Conservation (phyloP, 1,284 basidiomycete genomes). For the Clitocybe nebularis region DNA sequence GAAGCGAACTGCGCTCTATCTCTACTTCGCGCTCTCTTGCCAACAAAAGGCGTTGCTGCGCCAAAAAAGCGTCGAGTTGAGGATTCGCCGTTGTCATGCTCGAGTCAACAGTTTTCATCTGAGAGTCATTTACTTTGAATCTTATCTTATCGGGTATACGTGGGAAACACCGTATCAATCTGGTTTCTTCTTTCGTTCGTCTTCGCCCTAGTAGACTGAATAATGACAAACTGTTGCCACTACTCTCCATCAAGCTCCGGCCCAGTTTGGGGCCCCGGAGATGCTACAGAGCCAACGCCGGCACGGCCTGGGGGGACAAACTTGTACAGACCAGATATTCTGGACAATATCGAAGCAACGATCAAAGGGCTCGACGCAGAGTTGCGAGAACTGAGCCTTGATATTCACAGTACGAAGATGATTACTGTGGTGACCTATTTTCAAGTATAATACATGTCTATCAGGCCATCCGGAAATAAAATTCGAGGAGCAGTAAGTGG, state of each 20-base stretch:
- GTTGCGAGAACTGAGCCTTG: conserved; percentile 57
- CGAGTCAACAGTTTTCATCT: too few relatives aligned
- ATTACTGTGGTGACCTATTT: too few relatives aligned
- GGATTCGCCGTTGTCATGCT: conserved; percentile 31
- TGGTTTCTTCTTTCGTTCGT: not conserved
- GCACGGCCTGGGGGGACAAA: conserved; percentile 21
- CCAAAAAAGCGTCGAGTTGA: conserved; percentile 61
- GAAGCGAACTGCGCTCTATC: conserved; percentile 74
- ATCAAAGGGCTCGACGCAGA: conserved; percentile 52
- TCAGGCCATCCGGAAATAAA: conserved; percentile 58
- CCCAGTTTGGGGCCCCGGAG: conserved; percentile 31
- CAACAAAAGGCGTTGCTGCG: conserved; percentile 68
- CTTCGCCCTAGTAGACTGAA: too few relatives aligned
- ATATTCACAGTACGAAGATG: conserved; percentile 65
- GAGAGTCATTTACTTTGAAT: too few relatives aligned
- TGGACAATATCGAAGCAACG: conserved; percentile 52
- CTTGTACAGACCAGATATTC: conserved; percentile 39
- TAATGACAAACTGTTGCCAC: conserved; percentile 13
- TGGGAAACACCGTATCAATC: conserved; percentile 1
- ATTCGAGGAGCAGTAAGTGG: conserved; percentile 51
- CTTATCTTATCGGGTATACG: too few relatives aligned
- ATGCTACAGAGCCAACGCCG: conserved; percentile 23
- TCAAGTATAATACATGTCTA: not conserved
- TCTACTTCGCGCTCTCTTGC: conserved; percentile 77
- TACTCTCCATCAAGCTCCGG: conserved; percentile 9